Evolutionary conservation across 192 early-diverging fungal species (phyloP).

Genomic region (Umbelopsis vinacea): DNA sequence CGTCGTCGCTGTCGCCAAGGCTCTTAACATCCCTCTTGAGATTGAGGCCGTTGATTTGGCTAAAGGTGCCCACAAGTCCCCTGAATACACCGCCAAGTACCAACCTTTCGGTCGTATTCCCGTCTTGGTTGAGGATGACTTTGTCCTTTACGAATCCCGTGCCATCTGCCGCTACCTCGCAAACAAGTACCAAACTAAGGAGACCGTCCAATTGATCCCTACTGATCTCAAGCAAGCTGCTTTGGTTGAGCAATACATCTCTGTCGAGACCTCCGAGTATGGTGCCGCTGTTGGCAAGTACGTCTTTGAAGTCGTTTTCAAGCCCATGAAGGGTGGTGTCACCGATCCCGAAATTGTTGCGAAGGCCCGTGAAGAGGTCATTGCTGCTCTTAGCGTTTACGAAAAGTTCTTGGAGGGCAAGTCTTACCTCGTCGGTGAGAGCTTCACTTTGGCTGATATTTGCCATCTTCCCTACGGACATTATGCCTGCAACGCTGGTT

Average conservation of each 20-base stretch:
- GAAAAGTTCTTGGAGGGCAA: slow-evolving; percentile 33
- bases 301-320: slow-evolving; percentile 10
- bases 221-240: slow-evolving; percentile 29
- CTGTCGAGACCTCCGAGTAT: slow-evolving; percentile 24
- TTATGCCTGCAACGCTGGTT: neutral
- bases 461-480: slow-evolving; percentile 22
- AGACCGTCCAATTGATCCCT: slow-evolving; percentile 33
- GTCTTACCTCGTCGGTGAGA: slow-evolving; percentile 29
- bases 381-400: slow-evolving; percentile 21
- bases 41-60: slow-evolving; percentile 29
- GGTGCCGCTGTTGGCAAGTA: neutral
- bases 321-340: neutral
- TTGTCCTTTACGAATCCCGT: slow-evolving; percentile 42
- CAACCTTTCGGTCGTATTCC: slow-evolving; percentile 53
- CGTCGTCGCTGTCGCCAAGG: slow-evolving; percentile 33
- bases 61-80: slow-evolving; percentile 41
- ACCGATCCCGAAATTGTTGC: slow-evolving; percentile 12
- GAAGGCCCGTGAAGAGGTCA: neutral
- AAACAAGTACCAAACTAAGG: slow-evolving; percentile 29
- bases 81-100: slow-evolving; percentile 31
- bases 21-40: slow-evolving; percentile 42
- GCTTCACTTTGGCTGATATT: slow-evolving; percentile 26
- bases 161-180: slow-evolving; percentile 46
- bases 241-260: slow-evolving; percentile 42
- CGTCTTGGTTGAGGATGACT: slow-evolving; percentile 42